Base-by-base conservation (phyloP, 768 basidiomycete genomes). In the Leccinum longicurvipes region DNA sequence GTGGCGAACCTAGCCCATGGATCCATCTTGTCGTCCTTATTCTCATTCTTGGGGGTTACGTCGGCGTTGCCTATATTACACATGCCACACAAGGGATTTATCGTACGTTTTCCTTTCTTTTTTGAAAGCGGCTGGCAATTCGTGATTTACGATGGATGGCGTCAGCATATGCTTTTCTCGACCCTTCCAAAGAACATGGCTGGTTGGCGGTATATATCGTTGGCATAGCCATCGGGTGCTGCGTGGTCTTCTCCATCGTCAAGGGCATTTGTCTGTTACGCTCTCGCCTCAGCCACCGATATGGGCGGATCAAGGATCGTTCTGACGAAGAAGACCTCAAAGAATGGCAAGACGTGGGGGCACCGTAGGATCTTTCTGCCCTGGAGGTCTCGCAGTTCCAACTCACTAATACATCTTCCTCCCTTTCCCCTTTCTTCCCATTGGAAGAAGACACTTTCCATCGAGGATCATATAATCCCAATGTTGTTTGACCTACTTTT, bases 51-150 rank as follows among this genome's bases (percentile, higher is more conserved):
- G 81, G 60, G 0, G 62, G 69, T 3, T 91, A 90, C 62, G 70
- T 89, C 17, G 85, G 79, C 23, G 71, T 90, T 1, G 87, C 87
- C 11, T 91, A 89, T 60, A 77, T 91, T 51, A 87, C 86, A 0
- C 60, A 77, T 47, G 80, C 72, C 0, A 79, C 80, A 0, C 84
- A 86, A 63, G 80, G 81, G 0, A 79, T 86, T 63, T 90, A 89
- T 65, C 67, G 87, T 89, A 58, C 51, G 84, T 68, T 36, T 17
- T 0, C 0, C 3, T 3, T 23, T 76, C 50, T 2, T 28, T 31
- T 31, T 24, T 25, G n/a, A 21, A 6, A 12, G 9, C 12, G 21
- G 29, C n/a, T 10, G 31, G 17, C n/a, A 21, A 24, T 24, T n/a
- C n/a, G 28, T 15, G 7, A 48, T 8, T 64, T 32, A 66, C 41